These are phyloP conservation scores for Helotiales sp. DNA, from an alignment of 2,329 filamentous ascomycete species.

Conservation along the genomic window DNA sequence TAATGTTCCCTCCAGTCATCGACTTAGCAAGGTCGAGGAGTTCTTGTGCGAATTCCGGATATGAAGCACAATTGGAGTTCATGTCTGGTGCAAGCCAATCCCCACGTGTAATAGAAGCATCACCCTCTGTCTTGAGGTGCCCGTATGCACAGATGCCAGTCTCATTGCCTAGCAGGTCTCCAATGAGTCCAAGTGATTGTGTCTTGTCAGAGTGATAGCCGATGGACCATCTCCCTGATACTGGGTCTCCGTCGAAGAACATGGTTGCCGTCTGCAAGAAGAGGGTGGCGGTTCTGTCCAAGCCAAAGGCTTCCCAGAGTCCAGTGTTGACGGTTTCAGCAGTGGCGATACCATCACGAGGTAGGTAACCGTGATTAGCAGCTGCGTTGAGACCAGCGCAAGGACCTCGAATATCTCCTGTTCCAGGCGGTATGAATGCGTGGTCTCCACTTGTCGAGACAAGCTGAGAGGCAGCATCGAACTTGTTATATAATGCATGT, in stretches of 20 bases:
- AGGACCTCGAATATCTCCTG: constrained; percentile 25
- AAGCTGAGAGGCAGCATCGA: constrained; percentile 18
- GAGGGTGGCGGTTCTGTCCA: constrained; percentile 20
- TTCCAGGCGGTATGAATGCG: constrained; percentile 14
- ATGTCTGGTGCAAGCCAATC: constrained; percentile 19
- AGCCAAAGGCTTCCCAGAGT: constrained; percentile 17
- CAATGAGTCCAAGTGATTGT: constrained; percentile 12
- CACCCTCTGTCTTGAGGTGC: constrained; percentile 21
- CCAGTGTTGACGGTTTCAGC: constrained; percentile 11
- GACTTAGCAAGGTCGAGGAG: constrained; percentile 18
- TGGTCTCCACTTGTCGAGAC: constrained; percentile 19
- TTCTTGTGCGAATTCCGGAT: constrained; percentile 18
- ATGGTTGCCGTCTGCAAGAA: constrained; percentile 18
- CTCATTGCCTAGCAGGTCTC: constrained; percentile 18
- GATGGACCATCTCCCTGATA: constrained; percentile 20
- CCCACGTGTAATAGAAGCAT: constrained; percentile 20
- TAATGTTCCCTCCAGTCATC: constrained; percentile 12
- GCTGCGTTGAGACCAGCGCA: constrained; percentile 40
- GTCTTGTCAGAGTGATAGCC: constrained; percentile 17
- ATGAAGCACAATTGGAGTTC: constrained; percentile 24
- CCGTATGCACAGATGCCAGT: constrained; percentile 21
- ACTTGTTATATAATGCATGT: constrained; percentile 18
- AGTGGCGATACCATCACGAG: constrained; percentile 15
- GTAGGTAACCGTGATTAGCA: constrained; percentile 42
- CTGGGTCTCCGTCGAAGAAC: constrained; percentile 23